Evolutionary conservation across 495 filamentous ascomycete species (phyloP), one percentile per base, ranked within the genome.

Genomic region (Cryomyces minteri): DNA sequence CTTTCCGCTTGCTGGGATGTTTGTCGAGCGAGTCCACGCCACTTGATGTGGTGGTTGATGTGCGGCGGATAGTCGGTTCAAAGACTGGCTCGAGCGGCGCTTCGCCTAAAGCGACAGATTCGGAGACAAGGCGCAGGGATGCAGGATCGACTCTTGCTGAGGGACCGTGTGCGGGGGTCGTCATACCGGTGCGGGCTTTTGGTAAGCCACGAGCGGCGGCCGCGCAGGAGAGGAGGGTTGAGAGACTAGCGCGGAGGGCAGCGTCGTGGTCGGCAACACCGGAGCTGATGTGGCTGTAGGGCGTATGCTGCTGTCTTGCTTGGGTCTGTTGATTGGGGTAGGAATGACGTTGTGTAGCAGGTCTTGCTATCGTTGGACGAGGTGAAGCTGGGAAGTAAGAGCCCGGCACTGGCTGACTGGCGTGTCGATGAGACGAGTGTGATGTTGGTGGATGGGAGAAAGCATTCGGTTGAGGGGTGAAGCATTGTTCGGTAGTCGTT

Each of bases 211-310:
- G 73, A 3, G 85, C 88, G 4, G 86, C 87, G 2, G 88, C 87
- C 1, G 84, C 90, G 57, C 83, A 88, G 38, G 86, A 93, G 4
- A 98, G 74, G n/a, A 98, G 73, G 4, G 90, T 98, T 5, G 87
- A 93, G 4, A 98, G 69, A 46, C 84, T 92, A 5, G 90, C 86
- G 34, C 90, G 78, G 1, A 98, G 74, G 0, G 88, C 90, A 28
- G 85, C 88, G 58, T 98, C 90, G 52, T 95, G 86, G 45, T 94
- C 87, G 28, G 82, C 76, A 49, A 81, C 79, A 54, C 84, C 74
- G 4, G 79, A 76, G 1, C 82, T 80, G 48, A 86, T 74, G 55
- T 80, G 71, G 55, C 72, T 70, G 46, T 66, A 72, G 0, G 67
- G 54, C 32, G 55, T 56, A 39, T 77, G 76, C 44, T 68, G 67